Evolutionary conservation across 169 alveolate genomes (phyloP).

Genomic region (Plasmodium gaboni): DNA sequence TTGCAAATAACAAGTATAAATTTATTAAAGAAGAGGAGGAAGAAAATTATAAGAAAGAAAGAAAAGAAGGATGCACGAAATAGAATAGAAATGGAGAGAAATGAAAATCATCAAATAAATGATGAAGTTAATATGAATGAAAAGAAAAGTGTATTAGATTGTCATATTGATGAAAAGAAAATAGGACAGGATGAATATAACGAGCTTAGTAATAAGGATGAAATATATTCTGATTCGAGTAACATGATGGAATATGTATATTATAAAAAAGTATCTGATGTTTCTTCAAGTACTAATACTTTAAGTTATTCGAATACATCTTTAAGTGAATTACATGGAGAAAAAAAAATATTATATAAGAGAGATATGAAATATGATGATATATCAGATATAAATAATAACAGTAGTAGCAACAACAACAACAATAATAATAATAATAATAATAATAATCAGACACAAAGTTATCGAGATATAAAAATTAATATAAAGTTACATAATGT

Average conservation of each 20-base stretch:
- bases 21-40: constrained; percentile 11
- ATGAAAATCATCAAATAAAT: neutral
- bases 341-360: constrained; percentile 1
- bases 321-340: constrained; percentile 13
- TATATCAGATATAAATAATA: neutral
- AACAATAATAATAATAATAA: neutral
- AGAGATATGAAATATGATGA: constrained; percentile 12
- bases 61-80: neutral
- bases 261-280: constrained; percentile 8
- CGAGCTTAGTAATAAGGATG: too few species aligned
- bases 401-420: too few species aligned
- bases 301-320: constrained; percentile 28
- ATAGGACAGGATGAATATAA: too few species aligned
- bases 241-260: constrained; percentile 37
- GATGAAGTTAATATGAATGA: neutral
- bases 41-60: constrained; percentile 2
- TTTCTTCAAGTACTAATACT: constrained; percentile 15
- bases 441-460: constrained; percentile 20
- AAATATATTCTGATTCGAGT: constrained; percentile 25
- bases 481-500: constrained; percentile 83
- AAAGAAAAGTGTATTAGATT: neutral
- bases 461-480: constrained; percentile 78
- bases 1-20: constrained; percentile 10
- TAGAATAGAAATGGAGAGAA: neutral
- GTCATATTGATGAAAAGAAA: constrained; percentile 9